phyloP scores from a whole-genome alignment of 2,329 filamentous ascomycete genomes.

The Colletotrichum karsti region DNA sequence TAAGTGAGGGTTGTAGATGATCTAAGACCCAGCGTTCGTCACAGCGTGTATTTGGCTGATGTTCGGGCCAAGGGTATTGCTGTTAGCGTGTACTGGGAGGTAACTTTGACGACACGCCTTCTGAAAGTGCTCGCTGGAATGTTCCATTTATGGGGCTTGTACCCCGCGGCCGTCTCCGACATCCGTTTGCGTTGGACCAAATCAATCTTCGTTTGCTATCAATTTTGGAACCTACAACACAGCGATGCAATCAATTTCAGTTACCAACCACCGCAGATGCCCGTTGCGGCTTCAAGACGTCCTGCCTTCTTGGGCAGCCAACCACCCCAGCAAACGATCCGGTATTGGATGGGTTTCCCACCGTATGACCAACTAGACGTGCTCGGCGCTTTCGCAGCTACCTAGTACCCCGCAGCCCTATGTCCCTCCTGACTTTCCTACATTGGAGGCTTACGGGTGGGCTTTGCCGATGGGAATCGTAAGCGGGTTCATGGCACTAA shows the following conservation, averaged over 20 bases:
- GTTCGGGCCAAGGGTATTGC: neutral
- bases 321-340: neutral
- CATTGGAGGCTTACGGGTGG: neutral
- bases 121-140: slow-evolving; percentile 2
- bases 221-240: slow-evolving; percentile 8
- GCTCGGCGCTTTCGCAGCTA: neutral
- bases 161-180: slow-evolving; percentile 25
- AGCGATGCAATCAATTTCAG: neutral
- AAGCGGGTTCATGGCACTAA: slow-evolving; percentile 48
- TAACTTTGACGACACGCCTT: neutral
- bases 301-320: slow-evolving; percentile 9
- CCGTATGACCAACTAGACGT: slow-evolving; percentile 8
- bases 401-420: slow-evolving; percentile 16
- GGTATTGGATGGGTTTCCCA: slow-evolving; percentile 11
- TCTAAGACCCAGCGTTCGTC: slow-evolving; percentile 3
- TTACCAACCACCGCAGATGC: neutral
- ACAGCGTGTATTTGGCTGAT: neutral
- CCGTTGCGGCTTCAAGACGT: neutral
- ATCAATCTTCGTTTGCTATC: slow-evolving; percentile 16
- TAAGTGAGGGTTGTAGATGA: neutral
- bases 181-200: slow-evolving; percentile 18
- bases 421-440: neutral
- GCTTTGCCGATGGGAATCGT: slow-evolving; percentile 45
- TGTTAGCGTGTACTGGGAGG: neutral
- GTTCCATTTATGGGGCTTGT: slow-evolving; percentile 14